Evolutionary conservation across 1,284 basidiomycete species (phyloP), one percentile per base, ranked within the genome.

Genomic region (Leccinum pachyderme): DNA sequence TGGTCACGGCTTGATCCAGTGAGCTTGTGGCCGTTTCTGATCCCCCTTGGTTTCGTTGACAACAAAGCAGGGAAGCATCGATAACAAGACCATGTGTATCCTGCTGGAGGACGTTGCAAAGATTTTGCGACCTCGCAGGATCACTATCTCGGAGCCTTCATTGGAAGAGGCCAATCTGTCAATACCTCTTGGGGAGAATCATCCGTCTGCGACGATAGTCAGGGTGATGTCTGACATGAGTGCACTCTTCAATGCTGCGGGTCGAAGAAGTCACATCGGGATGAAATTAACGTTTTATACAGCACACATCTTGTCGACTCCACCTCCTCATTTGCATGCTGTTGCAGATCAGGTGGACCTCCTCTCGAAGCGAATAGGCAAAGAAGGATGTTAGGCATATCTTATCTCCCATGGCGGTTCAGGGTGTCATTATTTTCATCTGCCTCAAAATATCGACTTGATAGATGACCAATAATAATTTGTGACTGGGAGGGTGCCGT

Each of bases 1-100:
- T 87, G 84, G 82, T 83, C 86, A 7, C 74, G 77, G 11, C 78
- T 84, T 53, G 73, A 77, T 27, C 62, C 74, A 18, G 86, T 86
- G 61, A 49, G 80, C 72, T 22, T 11, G 18, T 18, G 25, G 7
- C 33, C 27, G 35, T 37, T 12, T 52, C 18, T 24, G 50, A 41
- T 44, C 50, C n/a, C 44, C 15, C 9, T 41, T 29, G 4, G 35
- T 45, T 47, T 47, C 49, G 44, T 61, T 60, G 54, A 62, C 35
- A 52, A 37, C 11, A 13, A 25, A 18, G 58, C 53, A 86, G 83
- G 79, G 72, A 18, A 67, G 72, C 33, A 69, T 81, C 58, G 73
- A 77, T 27, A 64, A 76, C n/a, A 64, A 71, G 24, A 72, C 78
- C 4, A 79, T 87, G 56, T 63, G 75, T 2, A 61, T 83, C 24